These are phyloP conservation scores for Wickerhamomyces mucosus DNA, from an alignment of 805 yeast genomes.

Conservation along the genomic window DNA sequence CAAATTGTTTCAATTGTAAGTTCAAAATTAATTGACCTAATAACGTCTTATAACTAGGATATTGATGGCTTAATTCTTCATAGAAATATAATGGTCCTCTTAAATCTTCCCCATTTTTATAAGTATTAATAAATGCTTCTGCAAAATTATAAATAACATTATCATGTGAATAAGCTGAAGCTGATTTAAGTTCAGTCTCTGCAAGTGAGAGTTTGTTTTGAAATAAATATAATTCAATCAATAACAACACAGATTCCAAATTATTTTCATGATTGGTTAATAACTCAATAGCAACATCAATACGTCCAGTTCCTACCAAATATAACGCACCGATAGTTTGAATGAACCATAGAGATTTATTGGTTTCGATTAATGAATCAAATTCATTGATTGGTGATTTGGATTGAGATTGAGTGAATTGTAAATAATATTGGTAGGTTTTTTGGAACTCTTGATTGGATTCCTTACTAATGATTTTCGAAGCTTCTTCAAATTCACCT, in stretches of 20 bases:
- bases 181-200: slow-evolving; percentile 31
- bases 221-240: slow-evolving; percentile 30
- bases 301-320: slow-evolving; percentile 28
- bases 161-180: slow-evolving; percentile 51
- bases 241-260: slow-evolving; percentile 31
- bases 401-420: slow-evolving; percentile 17
- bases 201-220: slow-evolving; percentile 38
- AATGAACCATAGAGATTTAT: slow-evolving; percentile 22
- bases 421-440: slow-evolving; percentile 20
- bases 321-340: slow-evolving; percentile 32
- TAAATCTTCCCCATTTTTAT: slow-evolving; percentile 28
- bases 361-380: slow-evolving; percentile 12
- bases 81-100: slow-evolving; percentile 51
- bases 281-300: slow-evolving; percentile 33
- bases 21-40: slow-evolving; percentile 65
- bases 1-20: slow-evolving; percentile 67
- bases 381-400: slow-evolving; percentile 6
- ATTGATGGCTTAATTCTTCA: slow-evolving; percentile 70
- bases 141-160: slow-evolving; percentile 68
- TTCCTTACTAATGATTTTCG: slow-evolving; percentile 1
- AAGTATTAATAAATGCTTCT: slow-evolving; percentile 59
- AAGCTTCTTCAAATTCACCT: slow-evolving; percentile 15
- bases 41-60: slow-evolving; percentile 38
- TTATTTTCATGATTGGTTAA: slow-evolving; percentile 29
- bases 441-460: slow-evolving; percentile 4